Evolutionary conservation across 1,284 basidiomycete species (phyloP).

Genomic region (Ceratobasidium sp.): DNA sequence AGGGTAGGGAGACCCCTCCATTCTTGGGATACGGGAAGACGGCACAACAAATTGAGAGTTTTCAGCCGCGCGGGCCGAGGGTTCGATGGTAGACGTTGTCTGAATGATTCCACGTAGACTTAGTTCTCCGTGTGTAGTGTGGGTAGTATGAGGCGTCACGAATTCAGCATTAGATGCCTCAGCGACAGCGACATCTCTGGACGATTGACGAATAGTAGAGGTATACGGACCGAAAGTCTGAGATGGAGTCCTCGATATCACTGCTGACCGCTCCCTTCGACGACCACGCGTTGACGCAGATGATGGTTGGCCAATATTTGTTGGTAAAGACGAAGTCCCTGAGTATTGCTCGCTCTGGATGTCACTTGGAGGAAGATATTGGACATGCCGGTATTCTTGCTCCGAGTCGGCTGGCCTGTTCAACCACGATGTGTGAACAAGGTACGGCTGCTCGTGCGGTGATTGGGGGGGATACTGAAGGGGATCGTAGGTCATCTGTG

Average conservation of each 20-base stretch:
- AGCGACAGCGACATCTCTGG: not conserved
- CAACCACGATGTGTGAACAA: not conserved
- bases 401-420: not conserved
- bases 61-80: constrained; percentile 18
- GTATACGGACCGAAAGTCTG: constrained; percentile 38
- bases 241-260: not conserved
- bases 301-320: not conserved
- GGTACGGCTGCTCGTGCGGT: not conserved
- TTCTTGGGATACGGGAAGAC: constrained; percentile 38
- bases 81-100: not conserved
- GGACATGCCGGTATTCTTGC: not conserved
- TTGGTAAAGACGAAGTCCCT: not conserved
- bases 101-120: not conserved
- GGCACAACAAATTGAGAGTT: constrained; percentile 33
- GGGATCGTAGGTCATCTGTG: constrained; percentile 5
- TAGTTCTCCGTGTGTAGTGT: not conserved
- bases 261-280: not conserved
- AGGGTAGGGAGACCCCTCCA: constrained; percentile 14
- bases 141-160: not conserved
- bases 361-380: not conserved
- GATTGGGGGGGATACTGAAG: constrained; percentile 6
- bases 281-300: not conserved
- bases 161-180: constrained; percentile 5
- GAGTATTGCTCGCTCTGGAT: not conserved
- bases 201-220: constrained; percentile 3